Base-by-base conservation (phyloP, 257 asterid species). In the Jaltomata sinuosa region DNA sequence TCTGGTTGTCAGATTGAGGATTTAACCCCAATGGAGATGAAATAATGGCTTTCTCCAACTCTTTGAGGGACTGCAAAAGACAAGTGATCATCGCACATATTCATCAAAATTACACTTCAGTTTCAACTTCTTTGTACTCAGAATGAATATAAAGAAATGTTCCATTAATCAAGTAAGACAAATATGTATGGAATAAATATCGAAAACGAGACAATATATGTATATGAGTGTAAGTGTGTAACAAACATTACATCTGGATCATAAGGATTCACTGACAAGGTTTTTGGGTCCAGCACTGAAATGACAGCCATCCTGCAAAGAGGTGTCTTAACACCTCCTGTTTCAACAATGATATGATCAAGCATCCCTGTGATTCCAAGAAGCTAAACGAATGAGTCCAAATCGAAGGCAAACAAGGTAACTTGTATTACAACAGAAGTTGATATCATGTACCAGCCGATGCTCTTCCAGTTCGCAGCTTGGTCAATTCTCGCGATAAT, bases 391-490 rank as follows among this genome's bases (percentile, higher is more conserved):
- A 55, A 59, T 67, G 82, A 65, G 62, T 42, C 14, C 50, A 82
- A 8, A 31, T 25, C 0, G 11, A 81, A 59, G 31, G 15, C 29
- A 54, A 42, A 42, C 36, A 36, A 52, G 15, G 34, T 15, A 15
- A 54, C 12, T 42, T 62, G 65, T 82, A 42, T 32, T 32, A 47
- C 54, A 61, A 22, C 77, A 22, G 18, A 53, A 47, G 36, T 64
- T 34, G 14, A 81, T 76, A 76, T 21, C 59, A 67, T 55, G 82
- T 80, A 96, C 99, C 99, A 36, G 92, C 52, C 8, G 98, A 94
- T 3, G 99, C 99, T 80, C 99, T 90, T 81, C 98, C 99, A 36
- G 98, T 93, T 59, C 98, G 94, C 90, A 96, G 82, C 82, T 96
- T 96, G 40, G 93, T 40, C 90, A 96, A 89, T 86, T 96, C 99